Evolutionary conservation across 2,329 filamentous ascomycete genomes (phyloP).

Genomic region (Alternaria consortialis): DNA sequence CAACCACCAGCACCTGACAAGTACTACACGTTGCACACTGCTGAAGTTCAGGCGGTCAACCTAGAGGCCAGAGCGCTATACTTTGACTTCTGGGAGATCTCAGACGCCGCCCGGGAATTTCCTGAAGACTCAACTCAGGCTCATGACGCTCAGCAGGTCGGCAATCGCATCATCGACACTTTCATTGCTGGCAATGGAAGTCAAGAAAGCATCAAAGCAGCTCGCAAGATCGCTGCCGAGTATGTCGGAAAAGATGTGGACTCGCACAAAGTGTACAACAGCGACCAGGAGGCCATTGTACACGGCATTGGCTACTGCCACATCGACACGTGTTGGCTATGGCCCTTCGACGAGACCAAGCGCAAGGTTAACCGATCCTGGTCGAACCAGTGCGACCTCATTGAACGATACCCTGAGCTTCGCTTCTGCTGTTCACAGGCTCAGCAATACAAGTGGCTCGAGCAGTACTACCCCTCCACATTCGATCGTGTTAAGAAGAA

Average conservation of each 20-base stretch:
- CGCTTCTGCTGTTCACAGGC: slow-evolving; percentile 93
- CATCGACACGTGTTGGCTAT: slow-evolving; percentile 98
- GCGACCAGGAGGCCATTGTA: slow-evolving; percentile 76
- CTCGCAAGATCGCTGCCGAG: slow-evolving; percentile 81
- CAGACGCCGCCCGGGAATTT: slow-evolving; percentile 90
- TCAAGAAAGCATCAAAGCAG: slow-evolving; percentile 77
- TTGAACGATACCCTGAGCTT: slow-evolving; percentile 94
- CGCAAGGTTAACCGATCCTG: slow-evolving; percentile 95
- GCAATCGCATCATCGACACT: slow-evolving; percentile 87
- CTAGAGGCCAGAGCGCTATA: slow-evolving; percentile 81
- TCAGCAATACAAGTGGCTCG: slow-evolving; percentile 98
- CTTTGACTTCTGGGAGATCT: slow-evolving; percentile 96
- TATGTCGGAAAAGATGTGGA: slow-evolving; percentile 82
- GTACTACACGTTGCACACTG: slow-evolving; percentile 77
- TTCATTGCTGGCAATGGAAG: slow-evolving; percentile 81
- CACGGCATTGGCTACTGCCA: slow-evolving; percentile 95
- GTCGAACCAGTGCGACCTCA: slow-evolving; percentile 94
- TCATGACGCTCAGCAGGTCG: slow-evolving; percentile 83
- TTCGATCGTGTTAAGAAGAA: slow-evolving; percentile 92
- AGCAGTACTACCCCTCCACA: slow-evolving; percentile 84
- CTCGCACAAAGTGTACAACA: slow-evolving; percentile 83
- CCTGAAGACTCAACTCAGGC: slow-evolving; percentile 87
- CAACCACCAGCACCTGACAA: slow-evolving; percentile 88
- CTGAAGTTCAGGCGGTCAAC: slow-evolving; percentile 90
- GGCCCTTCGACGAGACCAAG: slow-evolving; percentile 98